phyloP scores from a whole-genome alignment of 2,329 filamentous ascomycete genomes.

The Trichophyton rubrum region DNA sequence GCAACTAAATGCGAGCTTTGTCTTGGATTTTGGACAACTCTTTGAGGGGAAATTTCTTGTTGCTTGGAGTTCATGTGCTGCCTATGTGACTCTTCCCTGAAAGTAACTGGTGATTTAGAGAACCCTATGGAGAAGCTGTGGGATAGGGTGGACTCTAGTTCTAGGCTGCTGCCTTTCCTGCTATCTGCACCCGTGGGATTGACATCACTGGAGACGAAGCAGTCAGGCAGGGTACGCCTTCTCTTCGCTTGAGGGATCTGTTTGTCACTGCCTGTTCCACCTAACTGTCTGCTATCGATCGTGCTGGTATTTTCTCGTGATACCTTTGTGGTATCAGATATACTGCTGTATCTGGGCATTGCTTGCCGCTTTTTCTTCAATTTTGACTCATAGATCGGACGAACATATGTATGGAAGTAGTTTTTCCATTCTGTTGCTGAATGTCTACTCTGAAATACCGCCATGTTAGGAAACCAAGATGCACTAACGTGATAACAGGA shows the following conservation, averaged over 20 bases:
- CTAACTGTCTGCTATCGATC: neutral
- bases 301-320: neutral
- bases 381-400: slow-evolving; percentile 7
- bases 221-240: neutral
- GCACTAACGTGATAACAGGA: neutral
- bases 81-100: neutral
- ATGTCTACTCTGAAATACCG: slow-evolving; percentile 4
- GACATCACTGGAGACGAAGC: neutral
- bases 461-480: neutral
- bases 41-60: neutral
- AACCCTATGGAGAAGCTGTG: neutral
- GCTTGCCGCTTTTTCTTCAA: neutral
- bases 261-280: neutral
- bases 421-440: slow-evolving; percentile 11
- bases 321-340: neutral
- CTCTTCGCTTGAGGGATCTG: neutral
- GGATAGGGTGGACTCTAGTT: neutral
- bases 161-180: neutral
- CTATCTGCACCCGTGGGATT: neutral
- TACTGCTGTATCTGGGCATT: neutral
- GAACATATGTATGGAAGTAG: slow-evolving; percentile 9
- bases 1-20: neutral
- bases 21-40: neutral
- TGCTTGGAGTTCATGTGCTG: neutral
- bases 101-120: neutral